Conservation (phyloP, 1,284 basidiomycete species). For the Pseudozyma sp. region DNA sequence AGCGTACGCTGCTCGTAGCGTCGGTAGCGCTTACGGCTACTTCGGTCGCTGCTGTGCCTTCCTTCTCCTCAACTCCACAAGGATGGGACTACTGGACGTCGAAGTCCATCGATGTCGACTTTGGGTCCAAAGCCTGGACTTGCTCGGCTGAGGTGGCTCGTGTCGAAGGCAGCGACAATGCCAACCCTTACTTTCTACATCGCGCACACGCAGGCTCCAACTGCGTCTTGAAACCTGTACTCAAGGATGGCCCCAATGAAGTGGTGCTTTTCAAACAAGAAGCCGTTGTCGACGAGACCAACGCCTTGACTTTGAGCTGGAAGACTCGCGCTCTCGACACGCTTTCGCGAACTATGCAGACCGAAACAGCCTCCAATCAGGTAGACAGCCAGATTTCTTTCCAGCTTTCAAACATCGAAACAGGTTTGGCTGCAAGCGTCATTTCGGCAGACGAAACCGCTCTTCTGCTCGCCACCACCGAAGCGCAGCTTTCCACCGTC, state of each 20-base stretch:
- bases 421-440: background rate
- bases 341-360: background rate
- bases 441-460: background rate
- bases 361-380: too few species aligned
- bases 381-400: constrained; percentile 6
- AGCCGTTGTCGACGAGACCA: constrained; percentile 1
- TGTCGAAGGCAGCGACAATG: background rate
- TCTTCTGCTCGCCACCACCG: constrained; percentile 9
- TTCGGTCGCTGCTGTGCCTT: background rate
- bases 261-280: constrained; percentile 34
- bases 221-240: background rate
- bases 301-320: constrained; percentile 1
- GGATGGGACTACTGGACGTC: background rate
- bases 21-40: background rate
- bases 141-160: background rate
- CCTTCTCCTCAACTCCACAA: background rate
- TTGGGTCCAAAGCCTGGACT: background rate
- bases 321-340: background rate
- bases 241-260: constrained; percentile 3
- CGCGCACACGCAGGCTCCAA: background rate
- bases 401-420: constrained; percentile 2
- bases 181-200: background rate
- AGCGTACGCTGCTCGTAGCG: background rate
- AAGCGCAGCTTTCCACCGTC: constrained; percentile 7
- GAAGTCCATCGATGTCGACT: background rate